phyloP scores from a whole-genome alignment of 495 filamentous ascomycete genomes.

The Hypoxylon subgilvum region DNA sequence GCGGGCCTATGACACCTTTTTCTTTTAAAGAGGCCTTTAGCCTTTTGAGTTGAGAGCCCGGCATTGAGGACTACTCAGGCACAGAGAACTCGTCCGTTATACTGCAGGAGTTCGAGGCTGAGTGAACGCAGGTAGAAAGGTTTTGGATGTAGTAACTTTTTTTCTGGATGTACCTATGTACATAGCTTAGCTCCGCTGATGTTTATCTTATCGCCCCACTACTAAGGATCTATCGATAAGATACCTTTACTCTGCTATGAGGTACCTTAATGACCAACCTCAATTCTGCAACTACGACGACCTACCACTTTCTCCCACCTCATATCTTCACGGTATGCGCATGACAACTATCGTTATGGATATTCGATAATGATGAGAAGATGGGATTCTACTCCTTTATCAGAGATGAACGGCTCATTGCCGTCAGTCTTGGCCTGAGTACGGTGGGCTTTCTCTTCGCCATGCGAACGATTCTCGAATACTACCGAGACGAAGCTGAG shows the following conservation, averaged over 20 bases:
- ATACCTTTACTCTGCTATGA: too few relatives aligned
- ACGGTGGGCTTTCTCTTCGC: slow-evolving; percentile 44
- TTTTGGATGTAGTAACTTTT: neutral
- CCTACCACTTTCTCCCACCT: neutral
- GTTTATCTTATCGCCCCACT: slow-evolving; percentile 38
- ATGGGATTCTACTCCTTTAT: slow-evolving; percentile 46
- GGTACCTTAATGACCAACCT: too few relatives aligned
- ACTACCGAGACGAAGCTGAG: slow-evolving; percentile 55
- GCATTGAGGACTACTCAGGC: slow-evolving; percentile 61
- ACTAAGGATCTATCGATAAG: neutral
- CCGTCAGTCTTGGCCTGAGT: slow-evolving; percentile 48
- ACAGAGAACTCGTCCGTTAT: neutral
- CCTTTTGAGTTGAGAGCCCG: slow-evolving; percentile 94
- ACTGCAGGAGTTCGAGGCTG: neutral
- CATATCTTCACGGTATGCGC: neutral
- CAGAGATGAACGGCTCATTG: slow-evolving; percentile 52
- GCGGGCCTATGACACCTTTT: slow-evolving; percentile 84
- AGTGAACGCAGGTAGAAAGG: too few relatives aligned
- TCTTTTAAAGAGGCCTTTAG: slow-evolving; percentile 87
- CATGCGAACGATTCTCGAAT: slow-evolving; percentile 48
- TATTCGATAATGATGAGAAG: slow-evolving; percentile 11
- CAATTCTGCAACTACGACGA: too few relatives aligned
- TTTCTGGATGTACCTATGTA: too few relatives aligned
- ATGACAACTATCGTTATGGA: slow-evolving; percentile 11
- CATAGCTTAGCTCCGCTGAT: neutral